These are phyloP conservation scores for Apiospora arundinis DNA, from an alignment of 2,329 filamentous ascomycete species.

Conservation along the genomic window DNA sequence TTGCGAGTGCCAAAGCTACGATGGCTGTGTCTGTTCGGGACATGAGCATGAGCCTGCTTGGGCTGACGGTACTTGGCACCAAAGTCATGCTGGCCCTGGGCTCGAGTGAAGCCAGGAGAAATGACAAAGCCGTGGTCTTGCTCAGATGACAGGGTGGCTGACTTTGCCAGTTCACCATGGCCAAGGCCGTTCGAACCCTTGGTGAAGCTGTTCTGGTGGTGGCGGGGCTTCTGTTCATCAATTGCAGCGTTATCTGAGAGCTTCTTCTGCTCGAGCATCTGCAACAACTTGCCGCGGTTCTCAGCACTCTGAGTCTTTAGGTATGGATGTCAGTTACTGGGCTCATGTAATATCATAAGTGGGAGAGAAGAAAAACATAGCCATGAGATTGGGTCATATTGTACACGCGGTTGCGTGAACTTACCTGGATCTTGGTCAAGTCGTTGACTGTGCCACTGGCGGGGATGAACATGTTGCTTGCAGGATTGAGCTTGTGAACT, in stretches of 20 bases:
- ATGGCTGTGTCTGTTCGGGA: background rate
- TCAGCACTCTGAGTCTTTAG: background rate
- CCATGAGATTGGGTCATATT: background rate
- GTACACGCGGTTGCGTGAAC: background rate
- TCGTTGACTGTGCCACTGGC: background rate
- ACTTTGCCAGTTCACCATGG: background rate
- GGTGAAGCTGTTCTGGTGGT: background rate
- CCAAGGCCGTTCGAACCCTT: background rate
- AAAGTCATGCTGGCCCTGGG: background rate
- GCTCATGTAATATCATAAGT: background rate
- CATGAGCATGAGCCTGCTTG: background rate
- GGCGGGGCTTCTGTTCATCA: background rate
- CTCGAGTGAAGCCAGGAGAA: background rate
- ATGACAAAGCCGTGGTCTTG: background rate
- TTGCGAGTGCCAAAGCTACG: too few species aligned
- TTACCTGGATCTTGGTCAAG: conserved; percentile 1
- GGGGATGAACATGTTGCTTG: conserved; percentile 11
- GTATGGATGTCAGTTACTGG: background rate
- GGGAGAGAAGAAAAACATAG: background rate
- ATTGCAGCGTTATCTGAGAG: background rate
- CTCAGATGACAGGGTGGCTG: background rate
- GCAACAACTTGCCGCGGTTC: background rate
- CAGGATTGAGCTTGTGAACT: background rate
- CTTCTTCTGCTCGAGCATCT: background rate
- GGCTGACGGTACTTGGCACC: background rate